These are phyloP conservation scores for Piper betle DNA, from an alignment of 164 flowering plant species.

Conservation along the genomic window DNA sequence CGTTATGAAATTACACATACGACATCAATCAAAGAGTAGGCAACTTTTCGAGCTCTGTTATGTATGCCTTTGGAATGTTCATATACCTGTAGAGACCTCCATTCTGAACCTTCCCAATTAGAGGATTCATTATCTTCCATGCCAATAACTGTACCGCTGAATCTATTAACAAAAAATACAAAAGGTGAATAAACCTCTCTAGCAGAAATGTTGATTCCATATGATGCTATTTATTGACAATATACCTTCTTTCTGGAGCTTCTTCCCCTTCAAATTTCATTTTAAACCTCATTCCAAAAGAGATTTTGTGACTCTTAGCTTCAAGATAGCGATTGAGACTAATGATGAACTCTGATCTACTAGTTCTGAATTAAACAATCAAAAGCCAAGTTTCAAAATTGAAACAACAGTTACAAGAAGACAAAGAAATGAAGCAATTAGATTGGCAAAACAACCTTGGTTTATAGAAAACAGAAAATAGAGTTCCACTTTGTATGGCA, in stretches of 20 bases:
- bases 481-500: slow-evolving; percentile 75
- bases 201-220: neutral
- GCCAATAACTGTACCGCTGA: slow-evolving; percentile 90
- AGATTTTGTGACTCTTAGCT: slow-evolving; percentile 48
- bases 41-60: neutral
- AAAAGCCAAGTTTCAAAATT: neutral
- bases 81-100: slow-evolving; percentile 91
- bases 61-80: neutral
- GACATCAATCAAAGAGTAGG: neutral
- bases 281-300: slow-evolving; percentile 89
- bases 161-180: slow-evolving; percentile 25
- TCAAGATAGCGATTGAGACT: slow-evolving; percentile 81
- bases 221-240: neutral
- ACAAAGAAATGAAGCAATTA: neutral
- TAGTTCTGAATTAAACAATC: slow-evolving; percentile 46
- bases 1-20: too few relatives aligned
- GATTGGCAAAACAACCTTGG: slow-evolving; percentile 43
- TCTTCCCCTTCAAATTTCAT: slow-evolving; percentile 98
- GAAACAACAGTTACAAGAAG: neutral
- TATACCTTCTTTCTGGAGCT: slow-evolving; percentile 88
- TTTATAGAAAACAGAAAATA: slow-evolving; percentile 80
- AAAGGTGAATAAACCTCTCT: neutral
- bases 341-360: slow-evolving; percentile 75
- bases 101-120: slow-evolving; percentile 73
- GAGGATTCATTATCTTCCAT: slow-evolving; percentile 44